Base-by-base conservation (phyloP, 31 red algal genomes). In the Odonthalia washingtoniensis region DNA sequence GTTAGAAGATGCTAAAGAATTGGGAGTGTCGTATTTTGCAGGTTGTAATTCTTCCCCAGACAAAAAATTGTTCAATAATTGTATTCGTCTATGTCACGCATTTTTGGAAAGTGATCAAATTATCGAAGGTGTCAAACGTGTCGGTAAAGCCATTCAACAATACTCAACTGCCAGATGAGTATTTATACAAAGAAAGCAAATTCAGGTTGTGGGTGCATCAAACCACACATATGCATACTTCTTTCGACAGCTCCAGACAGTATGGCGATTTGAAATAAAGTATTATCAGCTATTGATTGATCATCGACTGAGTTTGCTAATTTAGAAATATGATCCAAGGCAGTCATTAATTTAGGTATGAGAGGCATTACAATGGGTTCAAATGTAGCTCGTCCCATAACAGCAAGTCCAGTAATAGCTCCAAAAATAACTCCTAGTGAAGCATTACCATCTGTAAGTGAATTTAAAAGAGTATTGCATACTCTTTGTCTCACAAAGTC, bases 1-100 rank as follows among this genome's bases (percentile, higher is more conserved):
- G 68, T 65, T 93, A 41, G 65, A 70, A 36, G 2, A 35, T 17
- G 85, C 67, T 35, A 62, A 76, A 62, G n/a, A 80, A 18, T 17
- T 72, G 12, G 95, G 95, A 16, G 90, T 93, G 57, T 82, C 45
- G 44, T 96, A 90, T 75, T 96, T 93, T 75, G 83, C 81, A 26
- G 95, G 95, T 14, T 42, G n/a, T 5, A 63, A 85, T 44, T 96
- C 93, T 72, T 87, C 88, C n/a, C 40, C 60, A 3, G 86, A 65
- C 37, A 78, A 70, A 33, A 27, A 72, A 1, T 0, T 33, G 34
- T 89, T 86, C 53, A 31, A 72, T 1, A 68, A 78, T 44, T 73
- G 87, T 40, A 60, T 96, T 42, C 74, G 95, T n/a, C 40, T 96
- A 26, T 93, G 95, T 70, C 93, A 93, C 72, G 89, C 95, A 16